Conservation (phyloP, 2,329 filamentous ascomycete species). For the Colletotrichum godetiae region DNA sequence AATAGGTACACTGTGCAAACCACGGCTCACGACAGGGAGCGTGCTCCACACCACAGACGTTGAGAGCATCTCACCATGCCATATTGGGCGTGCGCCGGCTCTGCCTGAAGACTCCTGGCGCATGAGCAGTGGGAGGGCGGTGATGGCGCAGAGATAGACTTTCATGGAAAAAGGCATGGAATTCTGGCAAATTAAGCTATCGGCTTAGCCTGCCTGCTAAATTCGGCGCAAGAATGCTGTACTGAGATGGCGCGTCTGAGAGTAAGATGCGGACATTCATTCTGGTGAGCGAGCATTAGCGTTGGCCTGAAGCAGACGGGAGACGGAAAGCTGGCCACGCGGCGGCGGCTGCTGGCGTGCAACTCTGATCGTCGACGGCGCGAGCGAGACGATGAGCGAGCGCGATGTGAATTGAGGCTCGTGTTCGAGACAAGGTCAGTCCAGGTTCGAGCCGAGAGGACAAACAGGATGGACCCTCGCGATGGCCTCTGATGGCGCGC, state of each 20-base stretch:
- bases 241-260: slow-evolving; percentile 25
- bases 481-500: slow-evolving; percentile 17
- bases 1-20: not conserved
- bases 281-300: slow-evolving; percentile 26
- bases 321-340: slow-evolving; percentile 15
- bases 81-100: slow-evolving; percentile 5
- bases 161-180: slow-evolving; percentile 26
- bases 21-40: slow-evolving; percentile 6
- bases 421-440: slow-evolving; percentile 16
- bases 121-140: not conserved
- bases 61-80: slow-evolving; percentile 16
- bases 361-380: not conserved
- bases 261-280: slow-evolving; percentile 28
- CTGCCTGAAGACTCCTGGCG: slow-evolving; percentile 13
- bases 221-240: slow-evolving; percentile 23
- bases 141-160: slow-evolving; percentile 22
- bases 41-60: slow-evolving; percentile 27
- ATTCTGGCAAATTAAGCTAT: slow-evolving; percentile 26
- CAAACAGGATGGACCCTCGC: slow-evolving; percentile 19
- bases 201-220: slow-evolving; percentile 17
- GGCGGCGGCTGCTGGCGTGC: not conserved
- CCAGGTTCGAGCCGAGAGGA: slow-evolving; percentile 11
- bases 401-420: slow-evolving; percentile 22
- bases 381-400: not conserved
- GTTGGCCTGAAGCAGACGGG: slow-evolving; percentile 23